These are phyloP conservation scores for Centella asiatica DNA, from an alignment of 129 eudicot species.

Conservation along the genomic window DNA sequence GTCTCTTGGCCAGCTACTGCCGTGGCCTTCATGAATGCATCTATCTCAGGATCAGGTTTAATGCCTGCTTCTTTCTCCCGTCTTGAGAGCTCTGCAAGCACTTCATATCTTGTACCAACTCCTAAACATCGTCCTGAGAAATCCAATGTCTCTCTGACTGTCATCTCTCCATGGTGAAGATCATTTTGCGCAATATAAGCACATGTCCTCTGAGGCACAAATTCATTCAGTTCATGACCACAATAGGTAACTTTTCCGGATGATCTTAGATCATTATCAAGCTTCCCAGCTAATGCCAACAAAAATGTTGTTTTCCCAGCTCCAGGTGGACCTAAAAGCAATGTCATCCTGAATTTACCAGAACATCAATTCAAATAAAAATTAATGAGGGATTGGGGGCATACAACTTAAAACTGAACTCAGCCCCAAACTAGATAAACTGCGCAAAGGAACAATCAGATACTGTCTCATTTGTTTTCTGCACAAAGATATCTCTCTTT, in stretches of 20 bases:
- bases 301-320: constrained; percentile 51
- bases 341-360: constrained; percentile 41
- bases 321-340: constrained; percentile 62
- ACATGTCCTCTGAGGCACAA: constrained; percentile 49
- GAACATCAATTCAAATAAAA: neutral
- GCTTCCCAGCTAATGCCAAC: constrained; percentile 48
- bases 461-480: too few species aligned
- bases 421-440: too few species aligned
- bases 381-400: neutral
- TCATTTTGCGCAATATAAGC: constrained; percentile 58
- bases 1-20: constrained; percentile 53
- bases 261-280: constrained; percentile 32
- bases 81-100: constrained; percentile 39
- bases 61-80: constrained; percentile 42
- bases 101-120: constrained; percentile 53
- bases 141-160: constrained; percentile 56
- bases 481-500: too few species aligned
- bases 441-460: too few species aligned
- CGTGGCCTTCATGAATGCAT: constrained; percentile 62
- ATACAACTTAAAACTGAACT: too few species aligned
- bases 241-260: constrained; percentile 44
- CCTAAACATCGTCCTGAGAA: constrained; percentile 62
- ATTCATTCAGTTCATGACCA: constrained; percentile 49
- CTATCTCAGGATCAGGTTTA: constrained; percentile 53
- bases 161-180: constrained; percentile 60